Evolutionary conservation across 768 basidiomycete genomes (phyloP).

Genomic region (Auriculariales sp.): DNA sequence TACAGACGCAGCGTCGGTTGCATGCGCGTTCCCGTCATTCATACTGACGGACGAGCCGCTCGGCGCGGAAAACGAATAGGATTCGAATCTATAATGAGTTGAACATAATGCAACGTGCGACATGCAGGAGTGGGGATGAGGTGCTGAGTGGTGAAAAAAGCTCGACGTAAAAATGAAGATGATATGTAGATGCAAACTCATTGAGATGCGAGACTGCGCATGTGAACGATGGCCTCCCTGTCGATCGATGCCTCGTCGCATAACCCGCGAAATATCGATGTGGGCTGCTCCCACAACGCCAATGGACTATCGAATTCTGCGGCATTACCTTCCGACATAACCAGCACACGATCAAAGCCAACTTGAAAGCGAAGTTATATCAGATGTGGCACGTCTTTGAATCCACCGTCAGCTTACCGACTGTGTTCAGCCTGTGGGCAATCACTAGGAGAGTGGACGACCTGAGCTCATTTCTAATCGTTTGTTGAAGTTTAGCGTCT

Average conservation of each 20-base stretch:
- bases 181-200: too few species aligned
- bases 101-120: too few species aligned
- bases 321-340: constrained; percentile 55
- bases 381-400: constrained; percentile 7
- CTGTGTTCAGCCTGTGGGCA: constrained; percentile 44
- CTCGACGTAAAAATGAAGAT: too few species aligned
- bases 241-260: constrained; percentile 51
- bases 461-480: constrained; percentile 47
- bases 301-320: constrained; percentile 66
- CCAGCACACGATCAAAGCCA: constrained; percentile 55
- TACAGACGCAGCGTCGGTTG: too few species aligned
- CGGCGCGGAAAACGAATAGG: too few species aligned
- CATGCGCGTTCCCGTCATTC: too few species aligned
- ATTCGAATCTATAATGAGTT: too few species aligned
- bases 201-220: too few species aligned
- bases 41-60: too few species aligned
- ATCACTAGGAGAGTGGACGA: constrained; percentile 40
- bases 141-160: too few species aligned
- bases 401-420: constrained; percentile 21
- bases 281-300: constrained; percentile 41
- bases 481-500: constrained; percentile 44
- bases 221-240: constrained; percentile 40
- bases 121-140: too few species aligned
- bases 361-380: constrained; percentile 17
- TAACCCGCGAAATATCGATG: constrained; percentile 55